A percentile compares a stretch with the other conserved stretches of the same genome.
These are phyloP conservation scores for Forsythia suspensa DNA, from an alignment of 257 asterid genomes.

Conservation along the genomic window DNA sequence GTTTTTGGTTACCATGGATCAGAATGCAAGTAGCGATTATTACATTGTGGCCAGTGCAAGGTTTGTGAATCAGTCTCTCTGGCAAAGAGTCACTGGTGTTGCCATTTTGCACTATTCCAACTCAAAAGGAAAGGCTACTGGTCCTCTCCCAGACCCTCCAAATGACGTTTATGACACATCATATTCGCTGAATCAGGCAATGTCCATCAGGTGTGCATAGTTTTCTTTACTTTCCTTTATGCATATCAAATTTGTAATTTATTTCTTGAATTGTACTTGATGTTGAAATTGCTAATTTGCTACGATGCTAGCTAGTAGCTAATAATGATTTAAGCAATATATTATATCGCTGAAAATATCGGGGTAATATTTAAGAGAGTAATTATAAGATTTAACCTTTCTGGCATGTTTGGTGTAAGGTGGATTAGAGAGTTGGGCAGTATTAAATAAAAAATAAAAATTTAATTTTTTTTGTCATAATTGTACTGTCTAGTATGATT, in stretches of 20 bases:
- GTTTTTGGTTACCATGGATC: constrained; percentile 65
- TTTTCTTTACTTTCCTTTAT: neutral
- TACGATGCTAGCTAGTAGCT: neutral
- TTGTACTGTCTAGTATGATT: no score
- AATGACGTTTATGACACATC: constrained; percentile 60
- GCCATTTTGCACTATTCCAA: constrained; percentile 83
- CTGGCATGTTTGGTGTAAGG: no score
- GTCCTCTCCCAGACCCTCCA: constrained; percentile 94
- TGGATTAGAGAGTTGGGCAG: neutral
- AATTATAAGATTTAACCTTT: no score
- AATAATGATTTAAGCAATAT: neutral
- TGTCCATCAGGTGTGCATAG: constrained; percentile 67
- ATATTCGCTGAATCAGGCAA: constrained; percentile 77
- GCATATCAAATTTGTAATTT: neutral
- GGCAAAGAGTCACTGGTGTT: constrained; percentile 93
- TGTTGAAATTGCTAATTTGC: neutral
- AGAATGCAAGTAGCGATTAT: constrained; percentile 95
- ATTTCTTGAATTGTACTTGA: neutral
- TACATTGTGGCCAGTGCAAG: constrained; percentile 93
- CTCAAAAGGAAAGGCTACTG: constrained; percentile 67
- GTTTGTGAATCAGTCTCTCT: constrained; percentile 79
- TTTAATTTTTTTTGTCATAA: no score
- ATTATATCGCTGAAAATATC: neutral
- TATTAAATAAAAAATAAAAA: no score
- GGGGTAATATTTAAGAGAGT: no score